These are phyloP conservation scores for Orbilia oligospora DNA, from an alignment of 2,329 filamentous ascomycete species.

Conservation along the genomic window DNA sequence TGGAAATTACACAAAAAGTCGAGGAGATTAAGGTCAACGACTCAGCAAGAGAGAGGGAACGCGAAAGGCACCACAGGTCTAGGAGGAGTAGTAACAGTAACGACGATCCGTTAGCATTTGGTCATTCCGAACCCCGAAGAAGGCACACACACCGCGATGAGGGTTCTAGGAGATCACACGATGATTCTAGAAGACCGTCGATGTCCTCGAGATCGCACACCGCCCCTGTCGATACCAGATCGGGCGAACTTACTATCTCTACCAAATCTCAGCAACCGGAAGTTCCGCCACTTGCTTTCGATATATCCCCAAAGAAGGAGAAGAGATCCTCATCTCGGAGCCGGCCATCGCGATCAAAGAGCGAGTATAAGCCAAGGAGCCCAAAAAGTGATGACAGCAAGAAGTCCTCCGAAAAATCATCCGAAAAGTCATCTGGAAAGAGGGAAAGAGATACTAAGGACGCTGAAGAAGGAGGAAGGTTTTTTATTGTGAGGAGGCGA, in stretches of 20 bases:
- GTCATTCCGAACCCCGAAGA: conserved; percentile 35
- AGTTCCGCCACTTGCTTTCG: conserved; percentile 46
- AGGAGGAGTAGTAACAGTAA: conserved; percentile 33
- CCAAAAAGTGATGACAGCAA: conserved; percentile 29
- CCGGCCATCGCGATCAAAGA: conserved; percentile 9
- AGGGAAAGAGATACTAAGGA: conserved; percentile 45
- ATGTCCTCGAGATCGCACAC: conserved; percentile 37
- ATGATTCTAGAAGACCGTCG: conserved; percentile 31
- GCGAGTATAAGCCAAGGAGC: conserved; percentile 40
- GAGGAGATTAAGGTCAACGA: conserved; percentile 53
- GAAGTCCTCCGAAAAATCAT: neutral
- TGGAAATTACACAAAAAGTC: conserved; percentile 31
- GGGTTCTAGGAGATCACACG: conserved; percentile 39
- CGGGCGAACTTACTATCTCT: neutral
- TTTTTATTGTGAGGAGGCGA: conserved; percentile 47
- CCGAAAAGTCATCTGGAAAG: conserved; percentile 42
- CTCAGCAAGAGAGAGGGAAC: conserved; percentile 47
- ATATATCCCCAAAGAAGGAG: conserved; percentile 35
- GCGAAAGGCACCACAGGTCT: conserved; percentile 38
- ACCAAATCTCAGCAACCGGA: conserved; percentile 28
- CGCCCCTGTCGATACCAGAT: conserved; percentile 26
- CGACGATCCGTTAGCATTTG: conserved; percentile 55
- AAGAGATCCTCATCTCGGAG: conserved; percentile 25
- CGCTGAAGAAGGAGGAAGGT: conserved; percentile 45
- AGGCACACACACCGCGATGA: conserved; percentile 38